A percentile compares a stretch with the other conserved stretches of the same genome.
phyloP scores from a whole-genome alignment of 495 filamentous ascomycete species.

The Cenococcum geophilum region DNA sequence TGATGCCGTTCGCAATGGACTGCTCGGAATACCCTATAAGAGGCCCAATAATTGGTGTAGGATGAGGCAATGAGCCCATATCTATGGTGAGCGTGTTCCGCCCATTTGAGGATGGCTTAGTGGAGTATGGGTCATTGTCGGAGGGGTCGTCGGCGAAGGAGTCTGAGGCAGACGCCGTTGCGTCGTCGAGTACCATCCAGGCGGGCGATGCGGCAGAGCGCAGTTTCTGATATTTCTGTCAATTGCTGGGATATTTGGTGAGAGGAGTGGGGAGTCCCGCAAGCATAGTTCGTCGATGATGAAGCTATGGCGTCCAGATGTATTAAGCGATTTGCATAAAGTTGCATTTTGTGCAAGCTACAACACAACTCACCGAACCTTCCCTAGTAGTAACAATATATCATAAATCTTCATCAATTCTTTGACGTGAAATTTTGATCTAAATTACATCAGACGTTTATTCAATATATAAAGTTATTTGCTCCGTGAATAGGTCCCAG shows the following conservation, averaged over 20 bases:
- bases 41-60: slow-evolving; percentile 9
- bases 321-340: too few species aligned
- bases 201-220: neutral
- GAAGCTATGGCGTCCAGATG: too few species aligned
- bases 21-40: slow-evolving; percentile 5
- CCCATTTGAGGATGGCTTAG: neutral
- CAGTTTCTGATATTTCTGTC: neutral
- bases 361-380: too few species aligned
- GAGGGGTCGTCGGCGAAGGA: slow-evolving; percentile 5
- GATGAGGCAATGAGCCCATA: slow-evolving; percentile 2
- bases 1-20: neutral
- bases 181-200: slow-evolving; percentile 4
- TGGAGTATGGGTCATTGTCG: slow-evolving; percentile 4
- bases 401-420: too few species aligned
- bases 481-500: too few species aligned
- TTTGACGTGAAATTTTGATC: too few species aligned
- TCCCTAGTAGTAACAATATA: too few species aligned
- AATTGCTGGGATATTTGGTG: neutral
- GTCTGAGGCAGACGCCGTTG: neutral
- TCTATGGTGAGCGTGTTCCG: neutral
- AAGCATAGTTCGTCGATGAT: too few species aligned
- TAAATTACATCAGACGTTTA: too few species aligned
- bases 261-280: neutral
- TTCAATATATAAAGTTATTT: too few species aligned
- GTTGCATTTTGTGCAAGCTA: too few species aligned